These are phyloP conservation scores for Phascolomyces articulosus DNA, from an alignment of 371 early-diverging fungal genomes.

Conservation along the genomic window DNA sequence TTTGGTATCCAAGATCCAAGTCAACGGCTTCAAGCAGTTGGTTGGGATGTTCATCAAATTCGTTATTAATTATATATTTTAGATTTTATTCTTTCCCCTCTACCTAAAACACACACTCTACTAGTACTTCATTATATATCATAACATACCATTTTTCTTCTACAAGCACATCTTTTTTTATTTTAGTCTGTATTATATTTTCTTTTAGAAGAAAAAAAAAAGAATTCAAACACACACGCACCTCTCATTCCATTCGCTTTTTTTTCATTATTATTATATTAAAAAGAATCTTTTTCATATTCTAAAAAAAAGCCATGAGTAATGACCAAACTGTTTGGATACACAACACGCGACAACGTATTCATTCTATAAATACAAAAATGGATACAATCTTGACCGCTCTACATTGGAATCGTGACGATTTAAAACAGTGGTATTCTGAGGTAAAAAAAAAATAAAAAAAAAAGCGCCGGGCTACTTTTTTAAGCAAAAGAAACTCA, in stretches of 20 bases:
- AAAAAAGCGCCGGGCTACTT: too few relatives aligned
- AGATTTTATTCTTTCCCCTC: not conserved
- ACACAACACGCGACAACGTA: not conserved
- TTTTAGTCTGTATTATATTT: not conserved
- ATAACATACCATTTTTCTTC: too few relatives aligned
- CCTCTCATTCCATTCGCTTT: slow-evolving; percentile 18
- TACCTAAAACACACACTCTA: not conserved
- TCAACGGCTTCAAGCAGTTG: not conserved
- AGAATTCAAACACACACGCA: too few relatives aligned
- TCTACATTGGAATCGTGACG: slow-evolving; percentile 11
- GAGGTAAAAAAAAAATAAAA: not conserved
- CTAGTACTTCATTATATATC: too few relatives aligned
- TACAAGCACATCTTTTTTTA: too few relatives aligned
- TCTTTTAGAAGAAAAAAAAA: not conserved
- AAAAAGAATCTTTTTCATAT: not conserved
- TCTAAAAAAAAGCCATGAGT: not conserved
- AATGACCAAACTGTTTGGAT: not conserved
- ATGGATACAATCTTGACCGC: not conserved
- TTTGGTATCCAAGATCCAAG: slow-evolving; percentile 30
- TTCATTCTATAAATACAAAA: not conserved
- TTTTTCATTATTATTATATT: not conserved
- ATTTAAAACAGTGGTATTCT: slow-evolving; percentile 8
- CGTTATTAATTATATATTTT: not conserved
- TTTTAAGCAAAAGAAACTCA: too few relatives aligned
- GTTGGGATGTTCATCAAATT: slow-evolving; percentile 8